Evolutionary conservation across 441 rosid species (phyloP), one percentile per base, ranked within the genome.

Genomic region (Hypseocharis bilobata): DNA sequence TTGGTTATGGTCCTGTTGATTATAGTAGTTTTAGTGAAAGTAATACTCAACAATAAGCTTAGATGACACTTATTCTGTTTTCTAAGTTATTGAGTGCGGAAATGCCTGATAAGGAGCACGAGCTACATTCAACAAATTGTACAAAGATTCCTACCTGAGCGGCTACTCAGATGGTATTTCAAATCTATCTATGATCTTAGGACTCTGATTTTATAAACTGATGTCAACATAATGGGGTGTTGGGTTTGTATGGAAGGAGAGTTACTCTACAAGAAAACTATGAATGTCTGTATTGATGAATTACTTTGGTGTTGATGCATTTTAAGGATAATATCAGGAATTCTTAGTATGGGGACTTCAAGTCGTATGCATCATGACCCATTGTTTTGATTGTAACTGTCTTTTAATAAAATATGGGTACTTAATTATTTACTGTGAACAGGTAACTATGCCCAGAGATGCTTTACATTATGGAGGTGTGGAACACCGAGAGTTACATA

Each of bases 371-470:
- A 7, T 51, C 56, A 7, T 51, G 56, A 20, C 22, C 56, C 8
- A 22, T 51, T 51, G 30, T 11, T 17, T 32, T 8, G 29, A 13
- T 27, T 26, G 60, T 14, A 26, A 8, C 8, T 56, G 19, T 56
- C 30, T 26, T 26, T 56, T 25, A 56, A 27, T 25, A 25, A 56
- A 3, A 56, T 7, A 51, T 7, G n/a, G 3, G 30, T 25, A 11
- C 60, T 25, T 69, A 47, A 64, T 52, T 70, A 44, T 65, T 45
- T 73, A 6, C 40, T 69, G 16, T 74, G 11, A 42, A 56, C 77
- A 93, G 99, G 72, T 93, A 66, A 77, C 97, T 36, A 91, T 91
- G 99, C 99, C 99, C 28, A 86, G 99, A 74, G 99, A 94, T 84
- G 88, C 87, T 73, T 78, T 91, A 66, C 99, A 94, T 77, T 68